phyloP scores from a whole-genome alignment of 2,329 filamentous ascomycete species.

The Colletotrichum lupini region DNA sequence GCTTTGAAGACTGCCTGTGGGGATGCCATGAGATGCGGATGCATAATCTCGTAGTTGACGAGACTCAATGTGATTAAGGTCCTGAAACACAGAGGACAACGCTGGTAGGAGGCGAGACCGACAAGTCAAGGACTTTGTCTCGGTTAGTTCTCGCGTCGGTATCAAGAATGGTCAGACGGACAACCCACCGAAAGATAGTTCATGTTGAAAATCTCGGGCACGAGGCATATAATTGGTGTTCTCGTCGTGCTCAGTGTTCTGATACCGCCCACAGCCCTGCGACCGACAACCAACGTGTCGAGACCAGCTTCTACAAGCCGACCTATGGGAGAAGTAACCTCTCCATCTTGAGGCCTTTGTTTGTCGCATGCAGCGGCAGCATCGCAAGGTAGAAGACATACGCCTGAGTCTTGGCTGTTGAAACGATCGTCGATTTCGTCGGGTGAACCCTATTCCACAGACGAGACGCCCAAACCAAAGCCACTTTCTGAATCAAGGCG shows the following conservation, averaged over 20 bases:
- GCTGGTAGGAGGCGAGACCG: conserved; percentile 1
- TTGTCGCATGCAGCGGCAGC: no score
- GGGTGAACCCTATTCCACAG: not conserved
- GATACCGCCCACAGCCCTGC: conserved; percentile 24
- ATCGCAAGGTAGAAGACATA: not conserved
- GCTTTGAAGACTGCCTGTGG: not conserved
- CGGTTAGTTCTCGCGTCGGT: not conserved
- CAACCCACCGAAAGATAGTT: conserved; percentile 48
- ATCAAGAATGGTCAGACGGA: conserved; percentile 30
- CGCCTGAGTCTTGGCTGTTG: conserved; percentile 19
- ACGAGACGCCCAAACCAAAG: not conserved
- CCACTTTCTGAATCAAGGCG: not conserved
- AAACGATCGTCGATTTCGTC: not conserved
- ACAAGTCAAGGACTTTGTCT: conserved; percentile 1
- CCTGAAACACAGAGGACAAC: not conserved
- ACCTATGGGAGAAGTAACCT: not conserved
- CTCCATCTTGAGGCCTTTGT: not conserved
- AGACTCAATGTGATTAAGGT: not conserved
- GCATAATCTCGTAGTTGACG: not conserved
- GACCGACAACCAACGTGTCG: not conserved
- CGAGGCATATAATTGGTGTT: conserved; percentile 41
- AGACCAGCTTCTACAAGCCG: conserved; percentile 30
- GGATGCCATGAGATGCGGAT: not conserved
- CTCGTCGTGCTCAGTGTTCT: conserved; percentile 33
- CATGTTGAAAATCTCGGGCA: conserved; percentile 50